Conservation (phyloP, 1,284 basidiomycete species). For the Leccinum fuscescens region DNA sequence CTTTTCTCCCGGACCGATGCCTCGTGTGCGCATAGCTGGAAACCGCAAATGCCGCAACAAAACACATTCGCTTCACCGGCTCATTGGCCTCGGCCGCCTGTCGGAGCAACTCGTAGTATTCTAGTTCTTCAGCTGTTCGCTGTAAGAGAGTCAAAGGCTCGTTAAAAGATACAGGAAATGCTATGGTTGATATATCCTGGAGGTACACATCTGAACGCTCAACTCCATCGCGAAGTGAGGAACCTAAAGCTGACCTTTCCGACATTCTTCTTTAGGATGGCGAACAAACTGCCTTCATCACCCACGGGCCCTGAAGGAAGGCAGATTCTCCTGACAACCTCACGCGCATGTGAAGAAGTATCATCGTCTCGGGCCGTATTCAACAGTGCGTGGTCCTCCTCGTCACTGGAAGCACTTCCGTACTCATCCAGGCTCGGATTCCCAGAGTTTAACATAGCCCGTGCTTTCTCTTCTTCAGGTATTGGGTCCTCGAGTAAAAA, state of each 20-base stretch:
- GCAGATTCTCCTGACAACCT: constrained; percentile 53
- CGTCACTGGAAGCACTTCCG: constrained; percentile 42
- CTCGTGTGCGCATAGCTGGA: constrained; percentile 82
- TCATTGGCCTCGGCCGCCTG: constrained; percentile 66
- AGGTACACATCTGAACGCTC: constrained; percentile 1
- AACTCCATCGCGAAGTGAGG: neutral
- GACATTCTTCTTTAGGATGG: constrained; percentile 89
- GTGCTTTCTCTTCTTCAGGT: constrained; percentile 46
- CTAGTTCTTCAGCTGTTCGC: constrained; percentile 78
- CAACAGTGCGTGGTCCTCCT: constrained; percentile 28
- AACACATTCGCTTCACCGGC: constrained; percentile 69
- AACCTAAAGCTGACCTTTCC: constrained; percentile 62
- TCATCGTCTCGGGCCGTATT: constrained; percentile 14
- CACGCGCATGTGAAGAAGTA: constrained; percentile 24
- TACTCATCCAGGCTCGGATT: constrained; percentile 42
- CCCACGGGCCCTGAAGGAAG: constrained; percentile 68
- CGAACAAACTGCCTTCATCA: constrained; percentile 86
- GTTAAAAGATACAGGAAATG: constrained; percentile 86
- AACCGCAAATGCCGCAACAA: constrained; percentile 81
- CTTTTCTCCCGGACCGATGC: constrained; percentile 78
- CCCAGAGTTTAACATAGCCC: constrained; percentile 39
- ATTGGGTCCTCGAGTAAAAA: constrained; percentile 56
- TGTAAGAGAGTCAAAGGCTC: constrained; percentile 85
- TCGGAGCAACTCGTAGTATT: constrained; percentile 71
- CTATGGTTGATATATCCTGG: constrained; percentile 82